phyloP scores from a whole-genome alignment of 2,329 filamentous ascomycete species.

The Alternaria gansuensis region DNA sequence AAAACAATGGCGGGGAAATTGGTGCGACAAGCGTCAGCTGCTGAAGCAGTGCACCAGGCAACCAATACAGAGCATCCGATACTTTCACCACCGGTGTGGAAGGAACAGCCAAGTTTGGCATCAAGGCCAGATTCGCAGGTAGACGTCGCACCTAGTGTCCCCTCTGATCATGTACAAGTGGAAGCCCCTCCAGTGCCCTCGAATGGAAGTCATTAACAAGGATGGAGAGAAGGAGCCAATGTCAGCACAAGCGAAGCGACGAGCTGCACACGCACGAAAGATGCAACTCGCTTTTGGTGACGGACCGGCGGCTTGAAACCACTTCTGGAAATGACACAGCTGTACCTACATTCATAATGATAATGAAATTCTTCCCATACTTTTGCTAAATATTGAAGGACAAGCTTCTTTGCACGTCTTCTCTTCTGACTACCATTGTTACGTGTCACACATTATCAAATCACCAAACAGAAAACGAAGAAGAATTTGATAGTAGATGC shows the following conservation, averaged over 20 bases:
- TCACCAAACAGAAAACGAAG: neutral
- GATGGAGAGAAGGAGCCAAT: slow-evolving; percentile 18
- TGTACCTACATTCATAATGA: neutral
- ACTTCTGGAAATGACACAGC: neutral
- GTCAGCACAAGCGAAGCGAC: slow-evolving; percentile 38
- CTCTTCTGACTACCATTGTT: neutral
- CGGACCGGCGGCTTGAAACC: neutral
- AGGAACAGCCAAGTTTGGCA: neutral
- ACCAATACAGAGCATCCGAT: neutral
- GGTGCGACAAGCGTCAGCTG: neutral
- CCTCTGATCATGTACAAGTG: neutral
- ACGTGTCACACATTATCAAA: neutral
- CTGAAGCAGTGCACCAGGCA: neutral
- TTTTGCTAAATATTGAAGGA: neutral
- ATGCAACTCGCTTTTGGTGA: slow-evolving; percentile 40
- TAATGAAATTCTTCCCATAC: neutral
- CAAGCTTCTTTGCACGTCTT: neutral
- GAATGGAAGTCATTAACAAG: neutral
- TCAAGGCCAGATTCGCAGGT: neutral
- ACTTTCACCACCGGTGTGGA: neutral
- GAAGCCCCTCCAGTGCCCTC: neutral
- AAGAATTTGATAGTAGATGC: neutral
- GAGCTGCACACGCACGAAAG: slow-evolving; percentile 37
- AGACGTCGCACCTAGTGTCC: neutral
- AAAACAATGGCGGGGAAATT: neutral